A percentile compares a stretch with the other conserved stretches of the same genome.
These are phyloP conservation scores for Jamesozyma rosinii DNA, from an alignment of 805 yeast species.

Conservation along the genomic window DNA sequence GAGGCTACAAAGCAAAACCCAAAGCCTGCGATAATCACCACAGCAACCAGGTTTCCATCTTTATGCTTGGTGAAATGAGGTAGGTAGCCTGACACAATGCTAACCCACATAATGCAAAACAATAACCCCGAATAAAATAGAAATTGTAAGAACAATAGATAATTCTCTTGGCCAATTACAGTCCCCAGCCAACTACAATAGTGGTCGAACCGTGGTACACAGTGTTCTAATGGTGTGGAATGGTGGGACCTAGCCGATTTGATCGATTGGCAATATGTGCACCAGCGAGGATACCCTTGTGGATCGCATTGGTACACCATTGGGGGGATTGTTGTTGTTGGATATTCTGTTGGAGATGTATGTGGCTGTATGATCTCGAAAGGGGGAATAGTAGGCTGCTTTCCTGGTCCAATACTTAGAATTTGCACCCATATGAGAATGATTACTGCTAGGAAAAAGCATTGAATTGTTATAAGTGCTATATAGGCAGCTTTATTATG, in stretches of 20 bases:
- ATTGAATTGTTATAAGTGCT: slow-evolving; percentile 15
- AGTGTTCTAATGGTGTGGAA: slow-evolving; percentile 43
- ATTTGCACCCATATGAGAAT: slow-evolving; percentile 18
- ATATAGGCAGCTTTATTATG: slow-evolving; percentile 14
- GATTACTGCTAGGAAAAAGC: slow-evolving; percentile 9
- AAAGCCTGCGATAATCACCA: slow-evolving; percentile 38
- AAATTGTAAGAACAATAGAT: slow-evolving; percentile 49
- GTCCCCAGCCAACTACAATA: slow-evolving; percentile 71
- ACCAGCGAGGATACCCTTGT: slow-evolving; percentile 71
- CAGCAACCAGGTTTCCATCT: slow-evolving; percentile 42
- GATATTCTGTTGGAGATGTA: background rate
- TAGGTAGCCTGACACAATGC: slow-evolving; percentile 30
- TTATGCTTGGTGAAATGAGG: slow-evolving; percentile 11
- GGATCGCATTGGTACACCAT: slow-evolving; percentile 55
- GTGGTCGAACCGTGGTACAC: slow-evolving; percentile 77
- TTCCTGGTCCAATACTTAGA: slow-evolving; percentile 19
- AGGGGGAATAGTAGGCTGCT: slow-evolving; percentile 22
- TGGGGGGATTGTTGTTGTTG: slow-evolving; percentile 38
- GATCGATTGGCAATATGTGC: slow-evolving; percentile 54
- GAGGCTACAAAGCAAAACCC: slow-evolving; percentile 35
- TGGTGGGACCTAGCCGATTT: slow-evolving; percentile 67
- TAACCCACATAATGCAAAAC: slow-evolving; percentile 34
- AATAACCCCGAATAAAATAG: slow-evolving; percentile 31
- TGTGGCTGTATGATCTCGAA: slow-evolving; percentile 11
- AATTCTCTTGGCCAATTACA: slow-evolving; percentile 61